These are phyloP conservation scores for Mucor velutinosus DNA, from an alignment of 371 early-diverging fungal species.

Conservation along the genomic window DNA sequence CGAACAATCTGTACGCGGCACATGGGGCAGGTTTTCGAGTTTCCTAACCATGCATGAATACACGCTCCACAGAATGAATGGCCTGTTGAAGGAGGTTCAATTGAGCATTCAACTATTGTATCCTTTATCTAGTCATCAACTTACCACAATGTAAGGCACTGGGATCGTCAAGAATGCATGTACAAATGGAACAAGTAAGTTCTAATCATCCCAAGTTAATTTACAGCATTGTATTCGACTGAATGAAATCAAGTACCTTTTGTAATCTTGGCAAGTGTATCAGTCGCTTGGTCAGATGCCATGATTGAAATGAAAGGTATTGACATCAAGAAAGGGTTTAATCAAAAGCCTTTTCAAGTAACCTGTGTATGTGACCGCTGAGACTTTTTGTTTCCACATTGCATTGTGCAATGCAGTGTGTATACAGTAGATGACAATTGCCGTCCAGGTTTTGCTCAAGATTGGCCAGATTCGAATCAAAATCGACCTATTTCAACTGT, in stretches of 20 bases:
- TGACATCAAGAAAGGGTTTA: neutral
- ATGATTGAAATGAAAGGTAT: neutral
- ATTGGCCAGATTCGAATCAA: too few relatives aligned
- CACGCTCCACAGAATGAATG: constrained; percentile 17
- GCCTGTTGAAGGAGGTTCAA: neutral
- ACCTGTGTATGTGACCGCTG: neutral
- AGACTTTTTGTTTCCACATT: neutral
- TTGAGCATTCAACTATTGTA: neutral
- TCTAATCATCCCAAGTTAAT: neutral
- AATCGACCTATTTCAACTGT: too few relatives aligned
- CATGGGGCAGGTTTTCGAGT: constrained; percentile 11
- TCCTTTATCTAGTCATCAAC: neutral
- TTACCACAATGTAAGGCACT: neutral
- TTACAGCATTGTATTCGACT: neutral
- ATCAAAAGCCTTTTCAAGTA: neutral
- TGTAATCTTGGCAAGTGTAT: neutral
- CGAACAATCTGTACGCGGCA: constrained; percentile 8
- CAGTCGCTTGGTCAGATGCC: neutral
- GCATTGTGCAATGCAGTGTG: neutral
- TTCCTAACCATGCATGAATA: constrained; percentile 6
- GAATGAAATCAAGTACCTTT: neutral
- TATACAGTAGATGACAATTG: too few relatives aligned
- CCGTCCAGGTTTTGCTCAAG: too few relatives aligned
- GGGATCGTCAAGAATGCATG: neutral
- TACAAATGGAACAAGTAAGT: neutral